Percentiles rank a stretch among this genome's conserved stretches.
phyloP scores from a whole-genome alignment of 352 stramenopile genomes.

The Phytopythium ostracodes region DNA sequence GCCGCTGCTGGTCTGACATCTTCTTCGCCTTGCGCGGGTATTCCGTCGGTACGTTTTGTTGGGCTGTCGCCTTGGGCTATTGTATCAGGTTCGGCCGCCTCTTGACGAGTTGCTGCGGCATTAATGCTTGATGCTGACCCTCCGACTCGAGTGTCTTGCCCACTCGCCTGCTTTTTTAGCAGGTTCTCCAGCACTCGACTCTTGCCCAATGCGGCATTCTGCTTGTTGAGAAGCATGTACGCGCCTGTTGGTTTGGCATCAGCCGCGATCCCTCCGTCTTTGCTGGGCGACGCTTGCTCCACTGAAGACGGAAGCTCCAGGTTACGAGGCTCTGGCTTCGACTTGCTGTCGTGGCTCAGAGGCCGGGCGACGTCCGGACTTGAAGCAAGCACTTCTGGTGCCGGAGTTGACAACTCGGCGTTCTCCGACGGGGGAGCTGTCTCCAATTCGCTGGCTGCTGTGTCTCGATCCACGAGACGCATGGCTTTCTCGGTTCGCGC shows the following conservation, averaged over 20 bases:
- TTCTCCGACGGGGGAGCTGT: neutral
- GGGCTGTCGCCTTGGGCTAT: neutral
- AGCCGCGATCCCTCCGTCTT: neutral
- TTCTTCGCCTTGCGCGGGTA: neutral
- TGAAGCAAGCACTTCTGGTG: neutral
- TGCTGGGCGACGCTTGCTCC: neutral
- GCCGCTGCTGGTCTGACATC: no score
- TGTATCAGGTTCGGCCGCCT: neutral
- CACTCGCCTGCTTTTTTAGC: conserved; percentile 19
- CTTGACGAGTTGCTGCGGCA: neutral
- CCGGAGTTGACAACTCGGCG: neutral
- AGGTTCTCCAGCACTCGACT: conserved; percentile 34
- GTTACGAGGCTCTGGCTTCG: neutral
- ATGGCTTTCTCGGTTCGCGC: neutral
- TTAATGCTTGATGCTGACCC: neutral
- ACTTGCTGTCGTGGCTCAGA: neutral
- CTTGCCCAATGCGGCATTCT: conserved; percentile 26
- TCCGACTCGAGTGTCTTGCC: neutral
- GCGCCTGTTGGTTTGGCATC: conserved; percentile 26
- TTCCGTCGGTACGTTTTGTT: neutral
- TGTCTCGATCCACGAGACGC: neutral
- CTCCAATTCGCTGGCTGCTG: neutral
- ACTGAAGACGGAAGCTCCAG: neutral
- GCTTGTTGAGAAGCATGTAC: conserved; percentile 41
- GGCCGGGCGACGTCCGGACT: neutral